Base-by-base conservation (phyloP, 2,329 filamentous ascomycete species). In the Clarireedia hainanense region DNA sequence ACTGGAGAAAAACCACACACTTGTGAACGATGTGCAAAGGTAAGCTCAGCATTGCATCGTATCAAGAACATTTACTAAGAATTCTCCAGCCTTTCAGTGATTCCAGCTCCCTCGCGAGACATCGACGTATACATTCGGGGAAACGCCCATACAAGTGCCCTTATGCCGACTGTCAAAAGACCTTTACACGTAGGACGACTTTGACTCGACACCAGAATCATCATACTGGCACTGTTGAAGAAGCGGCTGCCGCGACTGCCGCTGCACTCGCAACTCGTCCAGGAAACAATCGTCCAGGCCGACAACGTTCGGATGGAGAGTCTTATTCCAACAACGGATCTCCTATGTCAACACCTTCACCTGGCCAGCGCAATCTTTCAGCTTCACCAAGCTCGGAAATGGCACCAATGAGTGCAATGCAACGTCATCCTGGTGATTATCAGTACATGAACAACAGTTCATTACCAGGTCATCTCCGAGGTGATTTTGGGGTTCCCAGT, bases 1-100 rank as follows among this genome's bases (percentile, higher is more conserved):
- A 97, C 94, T 2, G 94, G 94, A 62, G 94, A 97, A 75, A 99
- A 99, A 74, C 94, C 94, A 50, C 94, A 99, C 67, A 92, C 94
- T 84, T 99, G 94, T 70, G 94, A 96, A 73, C 84, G 89, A 60
- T 97, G 94, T 71, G 89, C 90, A 71, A 97, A 97, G 85, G 91
- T 96, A 77, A 60, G 46, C 7, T 14, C 10, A 7, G 2, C 6
- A 43, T 23, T 26, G n/a, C 36, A 58, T 42, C 60, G 55, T 64
- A 50, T 24, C 10, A 40, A 17, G n/a, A 17, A 5, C 39, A 5
- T 4, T 58, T 46, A 64, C 65, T 70, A 57, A 65, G 53, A 55
- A 56, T 58, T 36, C 45, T n/a, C 36, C 67, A 96, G 91, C 90
- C 90, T 10, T 99, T 99, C 68, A 96, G 91, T 68, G 94, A 99